These are phyloP conservation scores for Pelagophyceae sp. DNA, from an alignment of 352 stramenopile species.

Conservation along the genomic window DNA sequence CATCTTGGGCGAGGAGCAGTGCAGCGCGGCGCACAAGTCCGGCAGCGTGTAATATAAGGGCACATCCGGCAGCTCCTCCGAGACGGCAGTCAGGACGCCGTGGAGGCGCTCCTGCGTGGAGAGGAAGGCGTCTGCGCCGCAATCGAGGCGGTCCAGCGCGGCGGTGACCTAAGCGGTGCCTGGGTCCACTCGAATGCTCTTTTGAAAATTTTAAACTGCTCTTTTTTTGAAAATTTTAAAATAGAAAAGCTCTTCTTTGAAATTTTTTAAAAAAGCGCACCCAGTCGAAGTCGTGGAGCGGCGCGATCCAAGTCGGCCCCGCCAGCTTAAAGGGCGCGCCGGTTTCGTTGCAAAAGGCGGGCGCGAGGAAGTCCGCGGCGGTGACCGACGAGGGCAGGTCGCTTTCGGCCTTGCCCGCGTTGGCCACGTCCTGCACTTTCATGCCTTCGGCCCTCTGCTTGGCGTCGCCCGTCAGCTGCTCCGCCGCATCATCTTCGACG, in stretches of 20 bases:
- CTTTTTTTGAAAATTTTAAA: too few relatives aligned
- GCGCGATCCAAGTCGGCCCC: constrained; percentile 91
- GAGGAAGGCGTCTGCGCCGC: constrained; percentile 53
- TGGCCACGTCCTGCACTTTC: too few relatives aligned
- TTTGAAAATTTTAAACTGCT: too few relatives aligned
- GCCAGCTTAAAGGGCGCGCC: constrained; percentile 64
- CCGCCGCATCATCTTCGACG: not conserved
- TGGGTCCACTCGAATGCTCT: too few relatives aligned
- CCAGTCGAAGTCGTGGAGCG: constrained; percentile 84
- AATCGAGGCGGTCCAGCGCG: constrained; percentile 41
- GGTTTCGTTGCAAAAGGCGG: constrained; percentile 47
- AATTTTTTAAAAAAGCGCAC: too few relatives aligned
- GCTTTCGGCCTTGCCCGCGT: not conserved
- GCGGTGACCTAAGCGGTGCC: too few relatives aligned
- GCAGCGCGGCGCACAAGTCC: constrained; percentile 76
- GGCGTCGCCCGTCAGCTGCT: too few relatives aligned
- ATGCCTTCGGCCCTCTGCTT: too few relatives aligned
- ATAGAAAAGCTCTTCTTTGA: too few relatives aligned
- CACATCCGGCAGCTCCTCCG: constrained; percentile 84
- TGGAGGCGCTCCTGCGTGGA: constrained; percentile 80
- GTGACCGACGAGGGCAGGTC: not conserved
- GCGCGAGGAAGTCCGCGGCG: not conserved
- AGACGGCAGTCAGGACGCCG: constrained; percentile 85
- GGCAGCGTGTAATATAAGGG: constrained; percentile 93
- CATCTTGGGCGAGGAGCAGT: constrained; percentile 84